phyloP scores from a whole-genome alignment of 495 filamentous ascomycete species.

The Neurospora sp. region DNA sequence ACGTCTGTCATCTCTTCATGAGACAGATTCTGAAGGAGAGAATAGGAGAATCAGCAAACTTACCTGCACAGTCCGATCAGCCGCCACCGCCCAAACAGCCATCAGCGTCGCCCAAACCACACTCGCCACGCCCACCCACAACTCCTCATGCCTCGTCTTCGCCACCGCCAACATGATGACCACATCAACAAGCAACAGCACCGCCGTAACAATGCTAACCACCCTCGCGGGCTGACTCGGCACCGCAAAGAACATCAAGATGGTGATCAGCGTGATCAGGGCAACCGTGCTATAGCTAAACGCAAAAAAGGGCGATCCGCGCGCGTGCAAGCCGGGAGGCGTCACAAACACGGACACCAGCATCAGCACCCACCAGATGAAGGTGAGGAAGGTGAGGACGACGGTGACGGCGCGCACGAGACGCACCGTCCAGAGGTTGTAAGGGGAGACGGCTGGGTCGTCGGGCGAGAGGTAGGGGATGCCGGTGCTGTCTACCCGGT shows the following conservation, averaged over 20 bases:
- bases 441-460: slow-evolving; percentile 92
- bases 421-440: slow-evolving; percentile 87
- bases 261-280: slow-evolving; percentile 58
- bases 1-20: not conserved
- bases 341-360: slow-evolving; percentile 81
- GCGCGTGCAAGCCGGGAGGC: slow-evolving; percentile 70
- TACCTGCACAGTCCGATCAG: slow-evolving; percentile 50
- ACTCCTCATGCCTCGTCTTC: slow-evolving; percentile 68
- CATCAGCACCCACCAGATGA: slow-evolving; percentile 85
- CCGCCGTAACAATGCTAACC: slow-evolving; percentile 51
- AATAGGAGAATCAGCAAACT: not conserved
- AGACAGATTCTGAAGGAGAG: not conserved
- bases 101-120: slow-evolving; percentile 58
- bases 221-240: slow-evolving; percentile 70
- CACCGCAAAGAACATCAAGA: slow-evolving; percentile 76
- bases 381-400: slow-evolving; percentile 58
- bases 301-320: slow-evolving; percentile 83
- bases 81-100: slow-evolving; percentile 30
- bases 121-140: slow-evolving; percentile 79
- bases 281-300: slow-evolving; percentile 72
- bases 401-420: slow-evolving; percentile 64
- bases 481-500: slow-evolving; percentile 33
- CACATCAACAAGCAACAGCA: slow-evolving; percentile 69
- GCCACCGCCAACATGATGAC: slow-evolving; percentile 66
- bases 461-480: slow-evolving; percentile 74